Conservation (phyloP, 768 basidiomycete genomes). For the Termitomyces sp. region DNA sequence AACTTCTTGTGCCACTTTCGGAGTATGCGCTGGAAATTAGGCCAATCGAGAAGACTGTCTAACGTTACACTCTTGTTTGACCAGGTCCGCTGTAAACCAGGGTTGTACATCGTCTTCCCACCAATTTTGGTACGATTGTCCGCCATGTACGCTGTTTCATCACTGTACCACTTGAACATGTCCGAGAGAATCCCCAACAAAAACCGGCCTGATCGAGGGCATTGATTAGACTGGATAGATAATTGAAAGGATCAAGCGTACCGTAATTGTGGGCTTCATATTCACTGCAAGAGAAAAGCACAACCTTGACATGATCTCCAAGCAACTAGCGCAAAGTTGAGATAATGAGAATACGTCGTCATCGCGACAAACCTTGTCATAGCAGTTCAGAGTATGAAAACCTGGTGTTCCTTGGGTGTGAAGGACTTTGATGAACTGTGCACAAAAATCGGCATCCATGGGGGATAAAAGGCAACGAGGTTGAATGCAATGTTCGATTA, state of each 20-base stretch:
- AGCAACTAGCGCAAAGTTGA: conserved; percentile 52
- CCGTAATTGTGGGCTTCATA: conserved; percentile 95
- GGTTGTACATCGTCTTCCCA: conserved; percentile 56
- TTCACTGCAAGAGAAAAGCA: conserved; percentile 92
- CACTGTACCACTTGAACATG: conserved; percentile 72
- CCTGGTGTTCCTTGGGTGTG: conserved; percentile 86
- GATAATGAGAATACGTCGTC: not conserved
- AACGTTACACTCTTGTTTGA: conserved; percentile 36
- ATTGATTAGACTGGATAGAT: not conserved
- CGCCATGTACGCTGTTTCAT: conserved; percentile 67
- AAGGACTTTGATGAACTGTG: conserved; percentile 83
- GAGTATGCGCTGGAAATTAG: conserved; percentile 60
- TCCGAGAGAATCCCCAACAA: conserved; percentile 74
- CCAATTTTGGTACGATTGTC: conserved; percentile 64
- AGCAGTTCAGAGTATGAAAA: conserved; percentile 82
- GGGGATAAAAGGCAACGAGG: conserved; percentile 92
- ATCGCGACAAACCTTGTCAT: conserved; percentile 57
- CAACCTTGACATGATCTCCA: conserved; percentile 74
- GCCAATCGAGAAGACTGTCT: conserved; percentile 63
- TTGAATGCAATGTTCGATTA: conserved; percentile 90
- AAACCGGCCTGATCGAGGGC: conserved; percentile 76
- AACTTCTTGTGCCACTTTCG: conserved; percentile 86
- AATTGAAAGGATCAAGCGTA: conserved; percentile 23
- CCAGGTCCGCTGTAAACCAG: conserved; percentile 60
- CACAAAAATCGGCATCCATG: conserved; percentile 94